Conservation (phyloP, 495 filamentous ascomycete species). For the Tetracladium setigerum region DNA sequence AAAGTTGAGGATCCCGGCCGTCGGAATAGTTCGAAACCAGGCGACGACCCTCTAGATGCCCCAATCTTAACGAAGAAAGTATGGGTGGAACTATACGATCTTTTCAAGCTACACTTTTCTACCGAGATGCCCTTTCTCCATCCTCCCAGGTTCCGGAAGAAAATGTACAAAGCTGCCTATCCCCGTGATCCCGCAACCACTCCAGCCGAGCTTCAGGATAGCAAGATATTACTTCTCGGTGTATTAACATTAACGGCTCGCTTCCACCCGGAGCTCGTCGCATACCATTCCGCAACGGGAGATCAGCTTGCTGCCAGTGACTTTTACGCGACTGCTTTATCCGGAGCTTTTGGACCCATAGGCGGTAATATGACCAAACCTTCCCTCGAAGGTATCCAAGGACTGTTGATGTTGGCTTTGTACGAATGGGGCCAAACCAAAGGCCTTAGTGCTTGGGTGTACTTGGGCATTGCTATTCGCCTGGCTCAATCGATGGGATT, state of each 20-base stretch:
- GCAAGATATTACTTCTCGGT: constrained; percentile 60
- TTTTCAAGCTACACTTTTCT: constrained; percentile 77
- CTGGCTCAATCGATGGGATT: constrained; percentile 63
- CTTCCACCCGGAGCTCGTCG: constrained; percentile 63
- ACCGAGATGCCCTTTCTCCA: constrained; percentile 80
- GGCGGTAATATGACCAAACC: constrained; percentile 39
- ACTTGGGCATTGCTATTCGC: constrained; percentile 71
- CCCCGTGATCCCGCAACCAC: constrained; percentile 18
- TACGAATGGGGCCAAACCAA: constrained; percentile 78
- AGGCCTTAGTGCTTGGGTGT: constrained; percentile 69
- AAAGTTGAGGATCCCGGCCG: constrained; percentile 42
- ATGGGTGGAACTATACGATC: constrained; percentile 66
- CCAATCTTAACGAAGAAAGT: constrained; percentile 57
- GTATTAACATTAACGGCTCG: constrained; percentile 74
- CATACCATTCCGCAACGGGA: constrained; percentile 46
- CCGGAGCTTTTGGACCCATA: constrained; percentile 52
- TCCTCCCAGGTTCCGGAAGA: constrained; percentile 63
- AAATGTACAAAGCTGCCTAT: constrained; percentile 27
- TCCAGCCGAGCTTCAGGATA: constrained; percentile 29
- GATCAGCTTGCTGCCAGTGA: constrained; percentile 67
- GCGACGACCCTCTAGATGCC: constrained; percentile 42
- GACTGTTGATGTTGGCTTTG: constrained; percentile 72
- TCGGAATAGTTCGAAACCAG: constrained; percentile 27
- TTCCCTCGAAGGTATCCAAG: constrained; percentile 66
- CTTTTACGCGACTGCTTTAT: constrained; percentile 68